These are phyloP conservation scores for Lentinula sp. DNA, from an alignment of 768 basidiomycete species.

Conservation along the genomic window DNA sequence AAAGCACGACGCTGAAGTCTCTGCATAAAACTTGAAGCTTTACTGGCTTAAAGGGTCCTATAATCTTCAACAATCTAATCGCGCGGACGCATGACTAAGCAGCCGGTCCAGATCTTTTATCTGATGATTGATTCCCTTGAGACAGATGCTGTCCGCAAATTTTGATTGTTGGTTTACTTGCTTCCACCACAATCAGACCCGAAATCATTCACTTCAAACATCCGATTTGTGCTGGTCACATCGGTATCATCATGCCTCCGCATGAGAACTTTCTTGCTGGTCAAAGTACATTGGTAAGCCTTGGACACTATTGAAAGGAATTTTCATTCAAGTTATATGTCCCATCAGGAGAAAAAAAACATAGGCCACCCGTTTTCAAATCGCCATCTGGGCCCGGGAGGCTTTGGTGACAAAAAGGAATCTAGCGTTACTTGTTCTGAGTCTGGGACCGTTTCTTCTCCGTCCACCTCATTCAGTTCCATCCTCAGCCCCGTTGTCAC, in stretches of 20 bases:
- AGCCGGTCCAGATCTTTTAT: no score
- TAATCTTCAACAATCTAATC: not conserved
- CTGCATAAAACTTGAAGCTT: not conserved
- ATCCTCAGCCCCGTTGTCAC: not conserved
- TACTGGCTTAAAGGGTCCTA: no score
- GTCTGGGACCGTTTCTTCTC: no score
- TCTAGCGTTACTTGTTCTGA: no score
- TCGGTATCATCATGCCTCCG: not conserved
- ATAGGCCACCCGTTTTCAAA: not conserved
- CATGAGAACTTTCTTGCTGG: not conserved
- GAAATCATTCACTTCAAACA: not conserved
- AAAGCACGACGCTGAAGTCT: slow-evolving; percentile 8
- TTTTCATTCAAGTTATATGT: not conserved
- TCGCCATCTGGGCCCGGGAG: not conserved
- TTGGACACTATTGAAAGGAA: not conserved
- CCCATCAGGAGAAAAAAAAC: not conserved
- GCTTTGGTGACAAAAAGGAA: no score
- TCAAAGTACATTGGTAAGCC: not conserved
- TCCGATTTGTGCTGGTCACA: slow-evolving; percentile 15
- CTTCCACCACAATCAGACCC: not conserved
- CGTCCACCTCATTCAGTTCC: not conserved
- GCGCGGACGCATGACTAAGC: not conserved
- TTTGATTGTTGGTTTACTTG: not conserved
- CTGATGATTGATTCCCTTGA: no score
- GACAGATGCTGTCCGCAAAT: not conserved